These are phyloP conservation scores for Cercophora scortea DNA, from an alignment of 495 filamentous ascomycete genomes.

Conservation along the genomic window DNA sequence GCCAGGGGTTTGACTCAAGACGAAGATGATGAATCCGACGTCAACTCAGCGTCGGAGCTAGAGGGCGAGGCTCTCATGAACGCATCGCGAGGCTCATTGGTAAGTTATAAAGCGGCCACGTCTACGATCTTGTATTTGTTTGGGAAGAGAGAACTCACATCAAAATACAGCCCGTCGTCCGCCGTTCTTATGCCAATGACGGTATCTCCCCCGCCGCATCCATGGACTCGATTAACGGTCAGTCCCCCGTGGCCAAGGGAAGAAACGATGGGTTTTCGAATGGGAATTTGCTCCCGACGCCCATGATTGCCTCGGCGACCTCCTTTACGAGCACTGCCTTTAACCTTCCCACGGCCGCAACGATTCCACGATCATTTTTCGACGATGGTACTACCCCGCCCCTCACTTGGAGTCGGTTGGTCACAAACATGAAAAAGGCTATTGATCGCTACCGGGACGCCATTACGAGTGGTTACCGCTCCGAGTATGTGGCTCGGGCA, in stretches of 20 bases:
- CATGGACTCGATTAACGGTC: slow-evolving; percentile 75
- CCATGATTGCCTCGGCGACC: slow-evolving; percentile 55
- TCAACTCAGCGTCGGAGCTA: slow-evolving; percentile 74
- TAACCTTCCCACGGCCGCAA: slow-evolving; percentile 47
- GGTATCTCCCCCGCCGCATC: slow-evolving; percentile 84
- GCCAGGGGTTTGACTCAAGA: slow-evolving; percentile 75
- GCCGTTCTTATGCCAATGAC: slow-evolving; percentile 58
- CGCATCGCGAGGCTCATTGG: slow-evolving; percentile 41
- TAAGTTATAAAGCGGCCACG: slow-evolving; percentile 25
- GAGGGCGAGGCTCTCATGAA: slow-evolving; percentile 53
- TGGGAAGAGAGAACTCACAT: too few species aligned
- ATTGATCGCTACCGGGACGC: slow-evolving; percentile 83
- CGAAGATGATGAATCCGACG: slow-evolving; percentile 74
- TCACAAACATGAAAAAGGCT: slow-evolving; percentile 83
- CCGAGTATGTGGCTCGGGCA: slow-evolving; percentile 83
- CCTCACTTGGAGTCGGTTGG: slow-evolving; percentile 78
- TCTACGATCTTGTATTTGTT: neutral
- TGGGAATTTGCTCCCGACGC: slow-evolving; percentile 37
- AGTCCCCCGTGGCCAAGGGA: slow-evolving; percentile 38
- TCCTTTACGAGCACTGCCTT: slow-evolving; percentile 57
- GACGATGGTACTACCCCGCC: slow-evolving; percentile 70
- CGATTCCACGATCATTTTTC: slow-evolving; percentile 72
- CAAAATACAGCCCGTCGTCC: slow-evolving; percentile 41
- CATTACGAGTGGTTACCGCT: slow-evolving; percentile 68
- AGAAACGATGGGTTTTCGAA: slow-evolving; percentile 42